Conservation (phyloP, 2,329 filamentous ascomycete genomes). For the Exophiala phaeomuriformis region DNA sequence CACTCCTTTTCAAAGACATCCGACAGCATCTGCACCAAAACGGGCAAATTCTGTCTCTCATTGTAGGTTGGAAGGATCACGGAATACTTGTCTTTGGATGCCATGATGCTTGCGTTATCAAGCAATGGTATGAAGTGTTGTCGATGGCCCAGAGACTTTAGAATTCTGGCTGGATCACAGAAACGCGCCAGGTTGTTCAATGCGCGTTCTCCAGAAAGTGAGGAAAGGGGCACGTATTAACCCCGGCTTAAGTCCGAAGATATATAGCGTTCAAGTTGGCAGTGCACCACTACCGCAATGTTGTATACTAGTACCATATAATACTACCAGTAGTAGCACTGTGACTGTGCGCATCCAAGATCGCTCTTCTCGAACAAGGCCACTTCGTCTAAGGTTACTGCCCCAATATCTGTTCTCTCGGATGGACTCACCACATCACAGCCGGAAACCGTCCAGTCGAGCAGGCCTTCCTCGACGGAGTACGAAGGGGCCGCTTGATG, state of each 20-base stretch:
- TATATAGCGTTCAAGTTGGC: too few species aligned
- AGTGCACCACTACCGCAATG: too few species aligned
- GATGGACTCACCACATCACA: conserved; percentile 14
- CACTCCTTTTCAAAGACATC: conserved; percentile 86
- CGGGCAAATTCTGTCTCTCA: conserved; percentile 92
- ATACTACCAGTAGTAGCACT: not conserved
- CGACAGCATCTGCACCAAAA: conserved; percentile 90
- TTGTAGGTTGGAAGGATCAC: conserved; percentile 98
- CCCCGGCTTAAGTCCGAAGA: not conserved
- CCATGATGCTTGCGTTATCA: conserved; percentile 30
- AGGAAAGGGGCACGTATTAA: not conserved
- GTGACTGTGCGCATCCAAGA: not conserved
- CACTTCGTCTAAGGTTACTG: not conserved
- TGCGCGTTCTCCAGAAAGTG: not conserved
- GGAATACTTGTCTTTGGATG: conserved; percentile 69
- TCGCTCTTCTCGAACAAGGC: not conserved
- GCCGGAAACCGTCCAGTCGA: conserved; percentile 21
- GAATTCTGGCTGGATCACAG: not conserved
- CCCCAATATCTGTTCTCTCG: too few species aligned
- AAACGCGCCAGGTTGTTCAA: conserved; percentile 3
- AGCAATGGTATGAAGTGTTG: not conserved
- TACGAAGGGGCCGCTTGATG: conserved; percentile 72
- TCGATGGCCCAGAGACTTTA: not conserved
- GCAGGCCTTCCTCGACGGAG: conserved; percentile 52
- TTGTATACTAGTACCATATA: too few species aligned